A percentile compares a stretch with the other conserved stretches of the same genome.
Conservation (phyloP, 495 filamentous ascomycete genomes). For the Trypethelium eluteriae region DNA sequence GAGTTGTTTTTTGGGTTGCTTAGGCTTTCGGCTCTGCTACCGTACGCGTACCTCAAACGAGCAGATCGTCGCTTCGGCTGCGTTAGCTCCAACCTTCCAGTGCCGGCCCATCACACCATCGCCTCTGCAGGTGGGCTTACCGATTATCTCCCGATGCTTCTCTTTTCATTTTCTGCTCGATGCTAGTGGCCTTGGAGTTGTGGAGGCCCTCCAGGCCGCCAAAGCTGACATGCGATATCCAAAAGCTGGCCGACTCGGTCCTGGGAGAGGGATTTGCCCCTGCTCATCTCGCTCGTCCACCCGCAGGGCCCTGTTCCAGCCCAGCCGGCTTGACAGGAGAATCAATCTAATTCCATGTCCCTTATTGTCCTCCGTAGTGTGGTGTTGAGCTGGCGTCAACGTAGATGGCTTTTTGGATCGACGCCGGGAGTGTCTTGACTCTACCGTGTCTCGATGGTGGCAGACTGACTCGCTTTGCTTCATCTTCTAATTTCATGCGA, state of each 20-base stretch:
- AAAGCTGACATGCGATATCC: not conserved
- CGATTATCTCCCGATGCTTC: not conserved
- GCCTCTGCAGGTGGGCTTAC: not conserved
- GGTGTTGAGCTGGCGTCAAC: not conserved
- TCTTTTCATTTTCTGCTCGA: not conserved
- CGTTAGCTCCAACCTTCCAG: not conserved
- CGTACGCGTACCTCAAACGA: not conserved
- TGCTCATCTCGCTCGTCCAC: not conserved
- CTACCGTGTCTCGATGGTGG: not conserved
- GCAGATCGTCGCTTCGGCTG: not conserved
- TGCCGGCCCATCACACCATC: not conserved
- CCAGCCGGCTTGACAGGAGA: not conserved
- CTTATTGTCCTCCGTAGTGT: not conserved
- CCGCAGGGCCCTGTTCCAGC: not conserved
- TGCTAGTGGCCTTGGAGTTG: not conserved
- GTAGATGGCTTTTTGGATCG: slow-evolving; percentile 3
- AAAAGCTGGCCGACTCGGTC: not conserved
- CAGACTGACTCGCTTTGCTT: not conserved
- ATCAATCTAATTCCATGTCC: not conserved
- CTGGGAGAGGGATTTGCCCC: not conserved
- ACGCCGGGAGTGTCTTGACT: not conserved
- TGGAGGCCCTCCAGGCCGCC: not conserved
- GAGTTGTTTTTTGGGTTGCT: not conserved
- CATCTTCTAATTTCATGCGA: not conserved
- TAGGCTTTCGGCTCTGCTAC: not conserved